Evolutionary conservation across 331 rosid genomes (phyloP).

Genomic region (Telfairia occidentalis): DNA sequence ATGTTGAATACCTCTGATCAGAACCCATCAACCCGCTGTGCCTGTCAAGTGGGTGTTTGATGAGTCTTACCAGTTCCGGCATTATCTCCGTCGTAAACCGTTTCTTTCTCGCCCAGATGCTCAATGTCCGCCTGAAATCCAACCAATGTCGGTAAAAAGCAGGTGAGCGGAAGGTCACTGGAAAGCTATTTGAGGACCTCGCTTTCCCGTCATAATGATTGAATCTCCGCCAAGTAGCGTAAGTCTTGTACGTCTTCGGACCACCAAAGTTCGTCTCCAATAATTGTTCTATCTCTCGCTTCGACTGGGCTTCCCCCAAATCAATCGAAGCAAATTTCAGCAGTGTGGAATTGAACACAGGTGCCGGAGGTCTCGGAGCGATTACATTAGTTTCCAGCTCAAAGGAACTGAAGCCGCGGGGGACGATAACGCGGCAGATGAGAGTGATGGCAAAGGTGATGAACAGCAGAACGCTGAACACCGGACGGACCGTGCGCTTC

Average conservation of each 20-base stretch:
- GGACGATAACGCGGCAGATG: slow-evolving; percentile 40
- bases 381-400: slow-evolving; percentile 31
- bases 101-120: slow-evolving; percentile 57
- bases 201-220: slow-evolving; percentile 35
- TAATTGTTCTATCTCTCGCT: slow-evolving; percentile 54
- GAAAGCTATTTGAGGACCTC: slow-evolving; percentile 26
- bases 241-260: slow-evolving; percentile 53
- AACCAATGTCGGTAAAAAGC: slow-evolving; percentile 72
- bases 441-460: slow-evolving; percentile 48
- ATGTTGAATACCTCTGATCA: slow-evolving; percentile 33
- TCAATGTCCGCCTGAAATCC: slow-evolving; percentile 52
- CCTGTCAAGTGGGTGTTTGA: slow-evolving; percentile 43
- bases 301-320: slow-evolving; percentile 42
- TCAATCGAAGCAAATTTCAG: slow-evolving; percentile 52
- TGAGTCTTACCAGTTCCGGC: slow-evolving; percentile 40
- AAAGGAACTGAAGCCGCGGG: slow-evolving; percentile 29
- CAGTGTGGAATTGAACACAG: slow-evolving; percentile 49
- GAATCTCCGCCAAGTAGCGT: slow-evolving; percentile 62
- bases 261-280: slow-evolving; percentile 66
- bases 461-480: slow-evolving; percentile 48
- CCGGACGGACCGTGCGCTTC: slow-evolving; percentile 71
- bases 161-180: slow-evolving; percentile 52
- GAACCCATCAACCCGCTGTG: slow-evolving; percentile 21
- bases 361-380: slow-evolving; percentile 20
- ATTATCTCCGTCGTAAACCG: slow-evolving; percentile 49